Percentiles rank a stretch among this genome's conserved stretches.
Evolutionary conservation across 306 rosid genomes (phyloP).

Genomic region (Trifolium repens): DNA sequence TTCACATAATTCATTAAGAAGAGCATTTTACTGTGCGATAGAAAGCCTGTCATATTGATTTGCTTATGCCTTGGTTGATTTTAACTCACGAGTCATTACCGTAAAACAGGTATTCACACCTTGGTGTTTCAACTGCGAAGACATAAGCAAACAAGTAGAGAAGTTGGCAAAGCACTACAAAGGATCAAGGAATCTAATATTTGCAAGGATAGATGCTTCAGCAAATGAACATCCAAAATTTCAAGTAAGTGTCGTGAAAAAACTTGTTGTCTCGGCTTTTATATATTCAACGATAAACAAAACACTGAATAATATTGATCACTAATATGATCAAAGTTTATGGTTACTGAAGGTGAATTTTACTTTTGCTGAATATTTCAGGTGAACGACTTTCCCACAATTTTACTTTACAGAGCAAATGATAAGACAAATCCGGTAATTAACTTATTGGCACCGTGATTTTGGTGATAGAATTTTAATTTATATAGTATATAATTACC

Average conservation of each 20-base stretch:
- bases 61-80: slow-evolving; percentile 30
- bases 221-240: slow-evolving; percentile 87
- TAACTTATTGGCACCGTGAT: slow-evolving; percentile 9
- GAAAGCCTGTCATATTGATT: background rate
- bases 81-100: slow-evolving; percentile 25
- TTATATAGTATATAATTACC: background rate
- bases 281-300: slow-evolving; percentile 2
- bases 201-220: slow-evolving; percentile 80
- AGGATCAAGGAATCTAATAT: slow-evolving; percentile 61
- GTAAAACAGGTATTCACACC: slow-evolving; percentile 81
- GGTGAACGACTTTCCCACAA: slow-evolving; percentile 85
- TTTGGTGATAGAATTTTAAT: slow-evolving; percentile 16
- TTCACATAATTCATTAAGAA: slow-evolving; percentile 4
- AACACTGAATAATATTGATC: slow-evolving; percentile 11
- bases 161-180: slow-evolving; percentile 93
- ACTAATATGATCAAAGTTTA: slow-evolving; percentile 15
- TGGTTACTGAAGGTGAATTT: slow-evolving; percentile 34
- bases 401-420: slow-evolving; percentile 62
- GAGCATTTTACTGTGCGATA: background rate
- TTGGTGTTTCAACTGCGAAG: slow-evolving; percentile 89
- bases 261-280: slow-evolving; percentile 1
- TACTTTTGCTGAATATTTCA: slow-evolving; percentile 42
- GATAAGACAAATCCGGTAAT: slow-evolving; percentile 84
- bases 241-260: slow-evolving; percentile 55
- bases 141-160: slow-evolving; percentile 78